Percentiles rank a stretch among this genome's conserved stretches.
phyloP scores from a whole-genome alignment of 352 stramenopile species.

The Phytophthora constricta region DNA sequence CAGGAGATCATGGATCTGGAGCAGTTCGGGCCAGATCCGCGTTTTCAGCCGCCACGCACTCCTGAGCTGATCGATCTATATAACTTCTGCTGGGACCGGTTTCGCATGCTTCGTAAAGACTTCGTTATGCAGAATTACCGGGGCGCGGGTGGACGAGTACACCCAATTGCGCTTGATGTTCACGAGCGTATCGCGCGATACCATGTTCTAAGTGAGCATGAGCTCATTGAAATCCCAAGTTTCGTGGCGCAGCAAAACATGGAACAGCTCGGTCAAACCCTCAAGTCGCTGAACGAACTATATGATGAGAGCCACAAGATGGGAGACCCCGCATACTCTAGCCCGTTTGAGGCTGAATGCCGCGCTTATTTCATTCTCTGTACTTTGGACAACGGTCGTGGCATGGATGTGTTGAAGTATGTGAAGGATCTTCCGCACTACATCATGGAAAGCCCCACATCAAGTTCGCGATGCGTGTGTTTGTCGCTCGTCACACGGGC shows the following conservation, averaged over 20 bases:
- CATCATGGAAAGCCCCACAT: slow-evolving; percentile 74
- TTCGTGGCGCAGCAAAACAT: slow-evolving; percentile 92
- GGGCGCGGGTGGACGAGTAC: slow-evolving; percentile 90
- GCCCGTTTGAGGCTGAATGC: slow-evolving; percentile 87
- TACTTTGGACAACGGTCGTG: slow-evolving; percentile 84
- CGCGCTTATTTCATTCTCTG: slow-evolving; percentile 89
- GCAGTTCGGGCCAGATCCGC: slow-evolving; percentile 60
- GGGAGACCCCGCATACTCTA: slow-evolving; percentile 60
- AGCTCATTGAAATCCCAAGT: slow-evolving; percentile 85
- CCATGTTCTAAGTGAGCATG: slow-evolving; percentile 95
- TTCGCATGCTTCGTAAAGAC: slow-evolving; percentile 96
- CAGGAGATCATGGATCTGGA: slow-evolving; percentile 88
- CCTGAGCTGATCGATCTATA: slow-evolving; percentile 92
- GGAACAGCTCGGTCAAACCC: slow-evolving; percentile 88
- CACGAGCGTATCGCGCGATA: slow-evolving; percentile 96
- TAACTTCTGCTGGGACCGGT: slow-evolving; percentile 97
- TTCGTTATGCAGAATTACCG: slow-evolving; percentile 98
- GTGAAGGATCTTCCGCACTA: slow-evolving; percentile 71
- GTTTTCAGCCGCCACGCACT: slow-evolving; percentile 70
- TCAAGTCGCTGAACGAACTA: slow-evolving; percentile 88
- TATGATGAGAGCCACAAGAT: slow-evolving; percentile 87
- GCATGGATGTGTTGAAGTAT: slow-evolving; percentile 88
- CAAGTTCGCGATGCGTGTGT: slow-evolving; percentile 88
- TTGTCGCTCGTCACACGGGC: slow-evolving; percentile 84
- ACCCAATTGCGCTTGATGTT: slow-evolving; percentile 92